Conservation (phyloP, 73 alveolate species). For the Diophrys sp. region DNA sequence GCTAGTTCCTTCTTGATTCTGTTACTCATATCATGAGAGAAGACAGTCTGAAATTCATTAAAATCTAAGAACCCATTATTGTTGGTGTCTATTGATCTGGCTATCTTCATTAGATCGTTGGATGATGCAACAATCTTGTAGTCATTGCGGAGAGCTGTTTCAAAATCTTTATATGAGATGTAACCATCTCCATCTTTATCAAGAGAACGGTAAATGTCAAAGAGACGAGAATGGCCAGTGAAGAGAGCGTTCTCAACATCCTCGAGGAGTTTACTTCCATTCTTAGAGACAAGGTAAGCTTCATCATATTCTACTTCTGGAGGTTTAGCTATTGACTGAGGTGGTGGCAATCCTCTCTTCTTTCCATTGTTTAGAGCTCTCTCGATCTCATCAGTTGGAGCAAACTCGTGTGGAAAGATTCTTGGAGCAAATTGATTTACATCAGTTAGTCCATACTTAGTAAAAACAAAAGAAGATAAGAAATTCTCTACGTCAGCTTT, state of each 20-base stretch:
- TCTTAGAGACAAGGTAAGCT: conserved; percentile 19
- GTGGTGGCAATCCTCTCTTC: conserved; percentile 51
- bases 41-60: conserved; percentile 24
- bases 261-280: conserved; percentile 6
- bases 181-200: conserved; percentile 63
- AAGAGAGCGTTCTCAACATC: conserved; percentile 49
- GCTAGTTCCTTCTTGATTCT: neutral
- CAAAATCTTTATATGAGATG: conserved; percentile 60
- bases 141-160: conserved; percentile 21
- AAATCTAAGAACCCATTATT: conserved; percentile 52
- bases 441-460: conserved; percentile 50
- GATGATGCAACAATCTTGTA: conserved; percentile 25
- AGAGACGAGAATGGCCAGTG: conserved; percentile 28
- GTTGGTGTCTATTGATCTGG: conserved; percentile 30
- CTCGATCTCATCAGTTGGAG: conserved; percentile 17
- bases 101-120: conserved; percentile 14
- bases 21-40: conserved; percentile 37
- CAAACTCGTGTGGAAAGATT: conserved; percentile 22
- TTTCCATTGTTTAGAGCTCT: conserved; percentile 17
- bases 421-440: conserved; percentile 24
- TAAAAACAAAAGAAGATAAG: conserved; percentile 39
- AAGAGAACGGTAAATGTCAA: conserved; percentile 28
- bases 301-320: conserved; percentile 12
- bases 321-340: conserved; percentile 26
- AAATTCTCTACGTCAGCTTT: conserved; percentile 52